phyloP scores from a whole-genome alignment of 805 yeast genomes.

The Metschnikowia kunwiensis region DNA sequence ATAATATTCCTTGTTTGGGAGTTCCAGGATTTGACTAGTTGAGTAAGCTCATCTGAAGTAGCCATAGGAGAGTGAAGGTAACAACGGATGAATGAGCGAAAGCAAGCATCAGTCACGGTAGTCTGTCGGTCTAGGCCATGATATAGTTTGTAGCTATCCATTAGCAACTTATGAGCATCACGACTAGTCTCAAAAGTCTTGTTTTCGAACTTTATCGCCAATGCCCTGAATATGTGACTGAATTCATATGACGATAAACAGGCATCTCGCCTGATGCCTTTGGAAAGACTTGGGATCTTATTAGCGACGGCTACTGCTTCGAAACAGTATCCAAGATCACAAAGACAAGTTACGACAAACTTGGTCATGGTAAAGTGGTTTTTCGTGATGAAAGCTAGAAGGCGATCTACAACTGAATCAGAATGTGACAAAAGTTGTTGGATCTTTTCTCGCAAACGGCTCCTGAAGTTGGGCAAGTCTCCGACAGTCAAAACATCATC shows the following conservation, averaged over 20 bases:
- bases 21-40: constrained; percentile 3
- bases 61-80: constrained; percentile 13
- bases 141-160: constrained; percentile 3
- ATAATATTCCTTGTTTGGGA: neutral
- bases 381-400: constrained; percentile 20
- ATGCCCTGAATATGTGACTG: constrained; percentile 7
- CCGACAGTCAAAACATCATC: constrained; percentile 25
- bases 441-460: constrained; percentile 20
- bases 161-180: constrained; percentile 4
- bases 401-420: constrained; percentile 17
- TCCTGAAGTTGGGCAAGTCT: constrained; percentile 34
- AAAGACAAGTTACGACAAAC: constrained; percentile 29
- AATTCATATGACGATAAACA: constrained; percentile 9
- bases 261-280: neutral
- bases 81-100: constrained; percentile 10
- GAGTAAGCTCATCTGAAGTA: constrained; percentile 1
- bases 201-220: constrained; percentile 2
- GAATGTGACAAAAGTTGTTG: constrained; percentile 1
- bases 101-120: constrained; percentile 4
- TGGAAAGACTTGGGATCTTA: constrained; percentile 19
- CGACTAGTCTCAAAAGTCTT: too few relatives aligned
- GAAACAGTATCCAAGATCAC: constrained; percentile 22
- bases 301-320: constrained; percentile 28
- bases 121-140: constrained; percentile 1
- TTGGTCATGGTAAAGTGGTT: constrained; percentile 26